phyloP scores from a whole-genome alignment of 2,329 filamentous ascomycete species.

The Emergomyces orientalis region DNA sequence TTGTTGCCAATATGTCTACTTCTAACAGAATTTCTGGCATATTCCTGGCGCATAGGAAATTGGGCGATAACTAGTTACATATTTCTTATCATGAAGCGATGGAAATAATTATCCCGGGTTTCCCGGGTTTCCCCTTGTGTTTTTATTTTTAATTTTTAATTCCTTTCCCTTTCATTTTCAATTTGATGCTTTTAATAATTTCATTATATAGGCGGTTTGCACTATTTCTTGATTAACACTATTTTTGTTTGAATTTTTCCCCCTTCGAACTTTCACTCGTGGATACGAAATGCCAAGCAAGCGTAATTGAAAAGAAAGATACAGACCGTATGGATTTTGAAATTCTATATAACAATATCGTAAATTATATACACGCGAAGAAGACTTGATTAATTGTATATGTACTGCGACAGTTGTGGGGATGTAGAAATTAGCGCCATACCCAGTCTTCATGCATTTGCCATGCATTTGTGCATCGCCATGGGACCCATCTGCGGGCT shows the following conservation, averaged over 20 bases:
- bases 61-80: background rate
- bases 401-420: no score
- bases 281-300: no score
- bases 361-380: background rate
- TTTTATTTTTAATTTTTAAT: background rate
- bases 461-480: no score
- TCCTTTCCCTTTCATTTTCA: background rate
- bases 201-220: background rate
- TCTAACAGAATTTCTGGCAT: background rate
- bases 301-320: background rate
- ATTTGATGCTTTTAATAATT: background rate
- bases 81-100: background rate
- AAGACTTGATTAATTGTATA: background rate
- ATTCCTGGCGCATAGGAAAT: background rate
- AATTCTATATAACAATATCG: background rate
- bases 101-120: no score
- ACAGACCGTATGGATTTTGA: background rate
- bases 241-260: background rate
- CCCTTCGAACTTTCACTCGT: background rate
- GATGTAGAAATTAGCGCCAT: no score
- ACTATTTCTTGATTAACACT: no score
- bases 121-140: background rate
- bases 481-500: no score
- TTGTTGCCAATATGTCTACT: no score
- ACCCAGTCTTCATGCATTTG: no score